Evolutionary conservation across 768 basidiomycete genomes (phyloP).

Genomic region (Tulasnella calospora): DNA sequence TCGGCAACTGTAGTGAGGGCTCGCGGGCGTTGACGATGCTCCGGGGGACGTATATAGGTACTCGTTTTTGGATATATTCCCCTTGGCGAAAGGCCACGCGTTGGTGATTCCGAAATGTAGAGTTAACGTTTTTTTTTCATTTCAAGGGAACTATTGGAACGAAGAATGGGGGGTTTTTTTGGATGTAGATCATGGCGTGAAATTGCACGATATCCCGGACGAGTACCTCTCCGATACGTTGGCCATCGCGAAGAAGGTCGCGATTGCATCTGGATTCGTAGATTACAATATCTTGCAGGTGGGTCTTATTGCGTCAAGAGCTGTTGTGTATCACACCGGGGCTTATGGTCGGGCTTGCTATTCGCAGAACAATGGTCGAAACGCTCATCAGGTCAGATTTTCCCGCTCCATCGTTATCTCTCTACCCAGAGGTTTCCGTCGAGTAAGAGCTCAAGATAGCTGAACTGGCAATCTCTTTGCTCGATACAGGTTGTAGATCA

Average conservation of each 20-base stretch:
- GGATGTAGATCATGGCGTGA: constrained; percentile 42
- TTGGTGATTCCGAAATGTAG: constrained; percentile 90
- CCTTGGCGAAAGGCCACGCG: constrained; percentile 81
- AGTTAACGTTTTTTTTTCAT: neutral
- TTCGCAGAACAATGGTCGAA: constrained; percentile 43
- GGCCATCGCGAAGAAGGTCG: constrained; percentile 40
- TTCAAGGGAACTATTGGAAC: too few relatives aligned
- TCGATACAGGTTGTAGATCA: constrained; percentile 22
- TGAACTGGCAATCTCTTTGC: neutral
- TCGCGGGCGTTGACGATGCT: neutral
- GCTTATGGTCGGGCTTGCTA: neutral
- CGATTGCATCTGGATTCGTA: constrained; percentile 34
- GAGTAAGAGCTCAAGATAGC: neutral
- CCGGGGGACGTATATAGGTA: constrained; percentile 42
- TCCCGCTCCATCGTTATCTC: neutral
- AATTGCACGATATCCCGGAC: constrained; percentile 44
- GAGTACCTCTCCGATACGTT: constrained; percentile 40
- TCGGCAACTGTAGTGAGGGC: neutral
- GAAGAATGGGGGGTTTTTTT: neutral
- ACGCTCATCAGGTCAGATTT: constrained; percentile 40
- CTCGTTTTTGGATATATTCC: constrained; percentile 90
- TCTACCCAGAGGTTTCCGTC: neutral
- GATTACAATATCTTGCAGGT: constrained; percentile 46
- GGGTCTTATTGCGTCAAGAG: neutral
- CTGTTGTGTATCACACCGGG: neutral